Evolutionary conservation across 2,329 filamentous ascomycete species (phyloP).

Genomic region (Pseudocercospora musae): DNA sequence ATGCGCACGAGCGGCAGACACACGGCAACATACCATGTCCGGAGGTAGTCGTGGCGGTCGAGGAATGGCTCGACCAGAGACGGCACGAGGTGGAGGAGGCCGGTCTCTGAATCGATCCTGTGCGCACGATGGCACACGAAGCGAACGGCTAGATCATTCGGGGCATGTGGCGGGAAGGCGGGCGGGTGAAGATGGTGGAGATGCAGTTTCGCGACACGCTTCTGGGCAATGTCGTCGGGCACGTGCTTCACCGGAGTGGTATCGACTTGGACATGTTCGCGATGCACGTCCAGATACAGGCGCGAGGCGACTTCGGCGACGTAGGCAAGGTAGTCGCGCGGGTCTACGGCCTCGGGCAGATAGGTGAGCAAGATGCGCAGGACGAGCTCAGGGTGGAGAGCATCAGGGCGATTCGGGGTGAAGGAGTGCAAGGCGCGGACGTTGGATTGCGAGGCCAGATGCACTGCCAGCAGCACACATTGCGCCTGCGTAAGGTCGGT

Average conservation of each 20-base stretch:
- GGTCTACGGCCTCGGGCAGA: slow-evolving; percentile 67
- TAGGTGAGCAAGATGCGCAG: slow-evolving; percentile 73
- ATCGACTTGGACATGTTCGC: slow-evolving; percentile 51
- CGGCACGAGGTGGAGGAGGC: slow-evolving; percentile 66
- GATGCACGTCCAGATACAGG: slow-evolving; percentile 42
- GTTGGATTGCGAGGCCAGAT: slow-evolving; percentile 65
- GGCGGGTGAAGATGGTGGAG: slow-evolving; percentile 57
- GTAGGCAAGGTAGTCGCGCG: slow-evolving; percentile 61
- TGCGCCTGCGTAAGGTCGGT: slow-evolving; percentile 60
- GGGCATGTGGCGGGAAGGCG: slow-evolving; percentile 47
- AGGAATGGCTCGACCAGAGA: slow-evolving; percentile 68
- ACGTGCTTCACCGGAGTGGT: slow-evolving; percentile 55
- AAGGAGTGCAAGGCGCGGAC: slow-evolving; percentile 56
- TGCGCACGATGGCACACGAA: slow-evolving; percentile 69
- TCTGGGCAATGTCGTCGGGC: slow-evolving; percentile 62
- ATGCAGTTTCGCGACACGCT: slow-evolving; percentile 60
- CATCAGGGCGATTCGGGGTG: slow-evolving; percentile 53
- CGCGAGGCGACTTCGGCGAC: slow-evolving; percentile 56
- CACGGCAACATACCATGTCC: slow-evolving; percentile 66
- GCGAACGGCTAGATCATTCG: slow-evolving; percentile 55
- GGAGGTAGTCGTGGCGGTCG: slow-evolving; percentile 57
- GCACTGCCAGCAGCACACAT: slow-evolving; percentile 68
- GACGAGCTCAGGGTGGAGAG: slow-evolving; percentile 62
- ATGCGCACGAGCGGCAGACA: slow-evolving; percentile 67
- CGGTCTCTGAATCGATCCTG: slow-evolving; percentile 67